phyloP scores from a whole-genome alignment of 1,284 basidiomycete species.

The Phylloboletellus chloephorus region DNA sequence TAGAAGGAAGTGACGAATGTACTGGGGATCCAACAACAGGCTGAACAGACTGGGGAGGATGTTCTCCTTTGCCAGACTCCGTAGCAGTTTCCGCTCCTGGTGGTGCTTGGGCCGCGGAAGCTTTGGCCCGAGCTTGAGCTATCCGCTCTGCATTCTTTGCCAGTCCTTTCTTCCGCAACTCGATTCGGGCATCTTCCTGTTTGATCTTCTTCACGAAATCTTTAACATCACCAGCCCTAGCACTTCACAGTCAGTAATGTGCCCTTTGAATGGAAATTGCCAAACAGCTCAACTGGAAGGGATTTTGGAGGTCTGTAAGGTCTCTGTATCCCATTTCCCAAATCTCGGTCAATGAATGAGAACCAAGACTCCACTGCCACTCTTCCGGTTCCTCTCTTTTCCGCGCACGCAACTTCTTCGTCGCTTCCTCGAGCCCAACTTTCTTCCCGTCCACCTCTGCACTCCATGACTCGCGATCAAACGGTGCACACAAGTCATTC shows the following conservation, averaged over 20 bases:
- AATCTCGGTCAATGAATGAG: slow-evolving; percentile 65
- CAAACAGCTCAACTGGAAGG: slow-evolving; percentile 53
- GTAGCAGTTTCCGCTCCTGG: slow-evolving; percentile 18
- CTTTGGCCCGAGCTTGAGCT: slow-evolving; percentile 42
- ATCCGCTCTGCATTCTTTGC: slow-evolving; percentile 43
- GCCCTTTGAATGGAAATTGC: neutral
- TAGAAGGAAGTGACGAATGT: slow-evolving; percentile 62
- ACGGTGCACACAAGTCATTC: slow-evolving; percentile 68
- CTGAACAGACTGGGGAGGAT: slow-evolving; percentile 7
- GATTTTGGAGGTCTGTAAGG: slow-evolving; percentile 53
- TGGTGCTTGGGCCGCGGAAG: slow-evolving; percentile 24
- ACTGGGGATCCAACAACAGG: slow-evolving; percentile 38
- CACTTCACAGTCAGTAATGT: slow-evolving; percentile 4
- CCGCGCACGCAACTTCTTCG: slow-evolving; percentile 43
- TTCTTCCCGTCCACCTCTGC: slow-evolving; percentile 43
- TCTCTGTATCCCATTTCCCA: slow-evolving; percentile 75
- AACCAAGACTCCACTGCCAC: slow-evolving; percentile 60
- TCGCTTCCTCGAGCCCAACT: slow-evolving; percentile 59
- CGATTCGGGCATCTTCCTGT: slow-evolving; percentile 57
- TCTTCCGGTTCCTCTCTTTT: slow-evolving; percentile 51
- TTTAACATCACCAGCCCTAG: slow-evolving; percentile 63
- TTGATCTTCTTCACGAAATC: slow-evolving; percentile 68
- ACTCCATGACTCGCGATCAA: slow-evolving; percentile 64
- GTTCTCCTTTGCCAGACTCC: slow-evolving; percentile 23
- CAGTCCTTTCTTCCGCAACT: slow-evolving; percentile 53